Evolutionary conservation across 139 green algal genomes (phyloP), one percentile per base, ranked within the genome.

Genomic region (Haematococcus lacustris): DNA sequence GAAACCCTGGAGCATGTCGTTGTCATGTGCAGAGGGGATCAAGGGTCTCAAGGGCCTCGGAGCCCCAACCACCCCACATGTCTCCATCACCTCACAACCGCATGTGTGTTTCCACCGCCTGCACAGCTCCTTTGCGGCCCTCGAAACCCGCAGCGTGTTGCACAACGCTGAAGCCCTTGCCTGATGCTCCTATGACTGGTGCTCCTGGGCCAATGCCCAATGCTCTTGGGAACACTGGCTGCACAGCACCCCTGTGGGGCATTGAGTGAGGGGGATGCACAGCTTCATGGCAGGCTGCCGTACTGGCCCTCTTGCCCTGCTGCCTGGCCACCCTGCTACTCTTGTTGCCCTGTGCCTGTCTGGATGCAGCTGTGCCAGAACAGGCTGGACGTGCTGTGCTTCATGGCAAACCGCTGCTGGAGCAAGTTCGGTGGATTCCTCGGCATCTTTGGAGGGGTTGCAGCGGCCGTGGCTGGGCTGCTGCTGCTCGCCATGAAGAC

Each of bases 371-470:
- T 51, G 1, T 80, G 75, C 70, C 50, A 9, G 62, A 76, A 76
- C 28, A n/a, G 66, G 0, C 13, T 76, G 25, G 73, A 76, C 59
- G 73, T 79, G 33, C 50, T 74, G 6, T 83, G 78, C 68, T 83
- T 78, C 35, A 41, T 77, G 1, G 57, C n/a, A 1, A 68, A 66
- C n/a, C 5, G 47, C 4, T 83, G 78, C 78, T 83, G 78, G 78
- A 41, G 68, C 25, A 71, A 77, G 68, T 37, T 83, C 33, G 78
- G 78, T 3, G 51, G 51, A 3, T 37, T 83, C 21, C 21, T 79
- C 32, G 78, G 73, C 34, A 59, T 80, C 3, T 4, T 80, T 3
- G 70, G 37, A 6, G 75, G 75, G 3, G 65, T 51, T n/a, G 28
- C 59, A 3, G 9, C 34, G 28, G 63, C 39, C 1, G 0, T 76